Conservation (phyloP, 108 stramenopile species). For the Ochromonas danica region DNA sequence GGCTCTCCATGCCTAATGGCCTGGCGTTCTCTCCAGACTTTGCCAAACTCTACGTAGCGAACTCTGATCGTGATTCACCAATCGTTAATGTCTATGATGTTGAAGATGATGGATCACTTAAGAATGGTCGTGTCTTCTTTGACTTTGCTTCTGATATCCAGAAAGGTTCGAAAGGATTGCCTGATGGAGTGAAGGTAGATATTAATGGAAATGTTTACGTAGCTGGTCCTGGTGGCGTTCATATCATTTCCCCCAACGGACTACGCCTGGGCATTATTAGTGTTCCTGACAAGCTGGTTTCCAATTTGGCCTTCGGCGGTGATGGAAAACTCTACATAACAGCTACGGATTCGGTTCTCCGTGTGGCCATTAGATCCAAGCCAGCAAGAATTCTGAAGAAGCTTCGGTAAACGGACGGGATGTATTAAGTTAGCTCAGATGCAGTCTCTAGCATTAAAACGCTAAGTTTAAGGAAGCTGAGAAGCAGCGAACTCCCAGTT, state of each 20-base stretch:
- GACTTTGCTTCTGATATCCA: constrained; percentile 30
- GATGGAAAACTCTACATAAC: constrained; percentile 36
- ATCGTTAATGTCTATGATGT: constrained; percentile 48
- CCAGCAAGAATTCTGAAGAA: background rate
- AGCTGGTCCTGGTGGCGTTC: constrained; percentile 51
- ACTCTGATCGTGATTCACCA: constrained; percentile 33
- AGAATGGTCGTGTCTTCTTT: constrained; percentile 20
- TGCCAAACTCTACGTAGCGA: constrained; percentile 47
- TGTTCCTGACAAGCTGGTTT: background rate
- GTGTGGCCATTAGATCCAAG: background rate
- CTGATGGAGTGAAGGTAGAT: constrained; percentile 55
- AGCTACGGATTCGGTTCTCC: constrained; percentile 9
- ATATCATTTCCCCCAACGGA: constrained; percentile 43
- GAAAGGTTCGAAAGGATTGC: constrained; percentile 26
- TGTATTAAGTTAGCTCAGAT: no score
- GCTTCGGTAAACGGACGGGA: no score
- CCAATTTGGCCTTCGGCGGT: constrained; percentile 22
- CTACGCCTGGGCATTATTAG: no score
- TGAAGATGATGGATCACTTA: constrained; percentile 37
- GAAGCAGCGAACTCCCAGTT: constrained; percentile 37
- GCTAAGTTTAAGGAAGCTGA: background rate
- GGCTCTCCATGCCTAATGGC: constrained; percentile 46
- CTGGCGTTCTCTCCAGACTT: constrained; percentile 53
- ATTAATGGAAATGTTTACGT: constrained; percentile 48
- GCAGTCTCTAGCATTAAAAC: background rate